Conservation (phyloP, 768 basidiomycete genomes). For the Russula ochroleuca region DNA sequence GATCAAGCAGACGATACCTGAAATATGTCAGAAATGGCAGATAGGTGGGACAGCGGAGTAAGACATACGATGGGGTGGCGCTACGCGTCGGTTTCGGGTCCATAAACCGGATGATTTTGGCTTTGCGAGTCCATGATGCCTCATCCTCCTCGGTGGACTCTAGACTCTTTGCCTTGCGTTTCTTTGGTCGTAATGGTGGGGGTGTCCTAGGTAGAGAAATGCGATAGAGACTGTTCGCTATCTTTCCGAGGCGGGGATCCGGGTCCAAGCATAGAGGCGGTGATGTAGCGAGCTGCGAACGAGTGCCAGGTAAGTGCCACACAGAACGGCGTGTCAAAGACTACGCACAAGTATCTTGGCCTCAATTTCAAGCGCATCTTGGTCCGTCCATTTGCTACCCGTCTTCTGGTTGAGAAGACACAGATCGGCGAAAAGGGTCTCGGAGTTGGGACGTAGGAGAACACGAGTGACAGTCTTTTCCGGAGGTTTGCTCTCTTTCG, state of each 20-base stretch:
- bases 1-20: conserved; percentile 28
- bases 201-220: conserved; percentile 72
- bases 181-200: conserved; percentile 48
- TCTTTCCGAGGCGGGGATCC: conserved; percentile 67
- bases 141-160: conserved; percentile 70
- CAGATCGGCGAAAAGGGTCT: conserved; percentile 76
- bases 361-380: conserved; percentile 68
- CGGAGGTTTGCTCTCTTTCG: conserved; percentile 55
- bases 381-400: conserved; percentile 62
- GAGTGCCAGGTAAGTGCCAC: conserved; percentile 9
- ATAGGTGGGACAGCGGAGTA: background rate
- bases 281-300: conserved; percentile 60
- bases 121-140: conserved; percentile 62
- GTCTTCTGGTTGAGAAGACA: conserved; percentile 60
- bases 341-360: conserved; percentile 63
- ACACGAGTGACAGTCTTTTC: conserved; percentile 42
- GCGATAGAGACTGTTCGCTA: conserved; percentile 69
- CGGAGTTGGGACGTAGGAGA: conserved; percentile 71
- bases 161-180: conserved; percentile 65
- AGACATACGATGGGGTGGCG: conserved; percentile 46
- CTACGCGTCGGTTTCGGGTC: conserved; percentile 51
- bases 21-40: background rate
- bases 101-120: conserved; percentile 79
- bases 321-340: background rate
- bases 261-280: conserved; percentile 78